These are phyloP conservation scores for Pseudogymnoascus sp. DNA, from an alignment of 2,329 filamentous ascomycete genomes.

Conservation along the genomic window DNA sequence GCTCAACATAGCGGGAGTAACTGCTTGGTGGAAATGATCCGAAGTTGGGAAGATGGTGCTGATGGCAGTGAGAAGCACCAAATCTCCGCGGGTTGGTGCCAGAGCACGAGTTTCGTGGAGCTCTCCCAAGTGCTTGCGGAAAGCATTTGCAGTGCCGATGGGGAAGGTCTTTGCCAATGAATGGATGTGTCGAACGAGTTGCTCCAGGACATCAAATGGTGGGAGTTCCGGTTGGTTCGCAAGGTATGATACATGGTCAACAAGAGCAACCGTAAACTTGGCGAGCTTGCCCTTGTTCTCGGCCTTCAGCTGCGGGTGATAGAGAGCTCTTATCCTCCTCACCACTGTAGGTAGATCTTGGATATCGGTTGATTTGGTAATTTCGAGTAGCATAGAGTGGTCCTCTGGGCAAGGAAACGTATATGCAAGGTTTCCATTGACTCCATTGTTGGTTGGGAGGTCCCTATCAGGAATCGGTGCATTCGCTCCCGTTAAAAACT, in stretches of 20 bases:
- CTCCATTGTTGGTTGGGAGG: slow-evolving; percentile 23
- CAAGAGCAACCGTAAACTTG: slow-evolving; percentile 56
- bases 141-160: slow-evolving; percentile 66
- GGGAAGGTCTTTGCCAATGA: slow-evolving; percentile 84
- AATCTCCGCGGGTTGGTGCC: slow-evolving; percentile 56
- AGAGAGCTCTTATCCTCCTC: slow-evolving; percentile 83
- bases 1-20: slow-evolving; percentile 81
- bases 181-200: slow-evolving; percentile 79
- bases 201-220: slow-evolving; percentile 65
- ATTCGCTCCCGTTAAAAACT: slow-evolving; percentile 41
- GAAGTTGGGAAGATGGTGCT: slow-evolving; percentile 85
- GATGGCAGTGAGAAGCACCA: slow-evolving; percentile 76
- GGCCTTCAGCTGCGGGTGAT: slow-evolving; percentile 77
- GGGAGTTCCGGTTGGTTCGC: slow-evolving; percentile 38
- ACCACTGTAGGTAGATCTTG: slow-evolving; percentile 69
- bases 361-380: slow-evolving; percentile 52
- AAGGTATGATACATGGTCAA: slow-evolving; percentile 52
- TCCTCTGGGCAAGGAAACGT: slow-evolving; percentile 79
- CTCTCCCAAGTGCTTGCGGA: slow-evolving; percentile 63
- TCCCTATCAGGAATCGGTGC: slow-evolving; percentile 38
- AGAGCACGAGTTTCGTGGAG: slow-evolving; percentile 43
- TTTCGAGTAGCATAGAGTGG: slow-evolving; percentile 62
- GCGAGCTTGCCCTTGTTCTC: slow-evolving; percentile 78
- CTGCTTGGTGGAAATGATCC: slow-evolving; percentile 93
- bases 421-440: slow-evolving; percentile 58